Evolutionary conservation across 2,329 filamentous ascomycete species (phyloP).

Genomic region (Alternaria longipes): DNA sequence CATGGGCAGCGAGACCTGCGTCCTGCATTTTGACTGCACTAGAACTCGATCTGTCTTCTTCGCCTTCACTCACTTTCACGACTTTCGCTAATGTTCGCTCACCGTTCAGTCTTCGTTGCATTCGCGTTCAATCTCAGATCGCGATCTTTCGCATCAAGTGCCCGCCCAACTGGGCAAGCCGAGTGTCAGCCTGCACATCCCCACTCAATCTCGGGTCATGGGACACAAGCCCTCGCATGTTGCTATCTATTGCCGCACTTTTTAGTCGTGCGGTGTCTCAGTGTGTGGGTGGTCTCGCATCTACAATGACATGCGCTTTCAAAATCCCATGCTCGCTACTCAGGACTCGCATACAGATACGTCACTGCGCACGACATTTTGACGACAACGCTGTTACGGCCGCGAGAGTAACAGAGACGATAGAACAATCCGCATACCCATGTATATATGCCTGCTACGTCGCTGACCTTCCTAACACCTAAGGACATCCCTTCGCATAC

Average conservation of each 20-base stretch:
- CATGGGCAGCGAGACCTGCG: slow-evolving; percentile 1
- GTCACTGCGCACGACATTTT: background rate
- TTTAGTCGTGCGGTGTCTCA: slow-evolving; percentile 3
- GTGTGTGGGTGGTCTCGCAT: background rate
- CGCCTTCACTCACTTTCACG: background rate
- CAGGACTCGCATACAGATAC: background rate
- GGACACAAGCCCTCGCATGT: slow-evolving; percentile 4
- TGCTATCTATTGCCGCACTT: slow-evolving; percentile 3
- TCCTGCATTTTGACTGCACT: background rate
- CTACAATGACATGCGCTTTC: slow-evolving; percentile 9
- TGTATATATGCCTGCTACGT: background rate
- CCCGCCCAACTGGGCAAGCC: slow-evolving; percentile 6
- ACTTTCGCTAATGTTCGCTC: background rate
- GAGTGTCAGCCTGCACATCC: slow-evolving; percentile 13
- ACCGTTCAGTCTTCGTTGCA: slow-evolving; percentile 6
- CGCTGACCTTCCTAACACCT: background rate
- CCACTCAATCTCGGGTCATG: slow-evolving; percentile 7
- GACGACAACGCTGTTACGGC: background rate
- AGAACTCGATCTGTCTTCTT: background rate
- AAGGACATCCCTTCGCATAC: background rate
- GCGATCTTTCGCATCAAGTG: slow-evolving; percentile 6
- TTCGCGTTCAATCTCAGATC: background rate
- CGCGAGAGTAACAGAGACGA: background rate
- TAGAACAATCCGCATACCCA: too few species aligned
- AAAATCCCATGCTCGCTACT: slow-evolving; percentile 8